A percentile compares a stretch with the other conserved stretches of the same genome.
These are phyloP conservation scores for Ceratobasidium theobromae DNA, from an alignment of 1,284 basidiomycete species.

Conservation along the genomic window DNA sequence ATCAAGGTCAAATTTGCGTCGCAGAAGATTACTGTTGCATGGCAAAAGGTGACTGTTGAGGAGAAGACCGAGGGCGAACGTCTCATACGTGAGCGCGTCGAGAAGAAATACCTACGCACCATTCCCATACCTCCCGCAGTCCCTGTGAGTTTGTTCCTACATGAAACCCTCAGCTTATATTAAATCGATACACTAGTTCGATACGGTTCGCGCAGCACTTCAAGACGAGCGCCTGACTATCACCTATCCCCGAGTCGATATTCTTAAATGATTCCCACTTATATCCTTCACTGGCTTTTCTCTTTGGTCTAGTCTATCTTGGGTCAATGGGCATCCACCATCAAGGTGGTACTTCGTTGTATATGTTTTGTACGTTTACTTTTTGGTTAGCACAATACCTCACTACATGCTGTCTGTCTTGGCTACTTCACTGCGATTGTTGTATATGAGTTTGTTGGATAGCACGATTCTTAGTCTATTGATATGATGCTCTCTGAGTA, in stretches of 20 bases:
- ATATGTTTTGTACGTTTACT: slow-evolving; percentile 8
- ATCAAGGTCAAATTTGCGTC: slow-evolving; percentile 29
- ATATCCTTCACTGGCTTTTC: not conserved
- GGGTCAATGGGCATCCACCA: not conserved
- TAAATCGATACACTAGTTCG: not conserved
- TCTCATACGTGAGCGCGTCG: slow-evolving; percentile 21
- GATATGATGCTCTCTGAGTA: too few species aligned
- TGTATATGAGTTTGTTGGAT: not conserved
- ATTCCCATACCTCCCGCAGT: slow-evolving; percentile 25
- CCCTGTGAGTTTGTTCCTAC: slow-evolving; percentile 1
- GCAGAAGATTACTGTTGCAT: slow-evolving; percentile 24
- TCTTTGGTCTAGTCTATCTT: not conserved
- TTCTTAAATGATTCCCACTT: not conserved
- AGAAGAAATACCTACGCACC: slow-evolving; percentile 17
- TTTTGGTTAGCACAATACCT: slow-evolving; percentile 4
- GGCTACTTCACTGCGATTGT: not conserved
- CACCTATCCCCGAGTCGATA: slow-evolving; percentile 20
- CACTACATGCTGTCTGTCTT: not conserved
- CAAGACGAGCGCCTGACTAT: slow-evolving; percentile 18
- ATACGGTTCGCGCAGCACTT: slow-evolving; percentile 10
- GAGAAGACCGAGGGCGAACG: slow-evolving; percentile 19
- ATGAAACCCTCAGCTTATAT: not conserved
- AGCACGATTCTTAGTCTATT: too few species aligned
- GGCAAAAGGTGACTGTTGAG: slow-evolving; percentile 23
- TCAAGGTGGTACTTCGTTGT: not conserved